Evolutionary conservation across 257 asterid species (phyloP), one percentile per base, ranked within the genome.

Genomic region (Paulownia fortunei): DNA sequence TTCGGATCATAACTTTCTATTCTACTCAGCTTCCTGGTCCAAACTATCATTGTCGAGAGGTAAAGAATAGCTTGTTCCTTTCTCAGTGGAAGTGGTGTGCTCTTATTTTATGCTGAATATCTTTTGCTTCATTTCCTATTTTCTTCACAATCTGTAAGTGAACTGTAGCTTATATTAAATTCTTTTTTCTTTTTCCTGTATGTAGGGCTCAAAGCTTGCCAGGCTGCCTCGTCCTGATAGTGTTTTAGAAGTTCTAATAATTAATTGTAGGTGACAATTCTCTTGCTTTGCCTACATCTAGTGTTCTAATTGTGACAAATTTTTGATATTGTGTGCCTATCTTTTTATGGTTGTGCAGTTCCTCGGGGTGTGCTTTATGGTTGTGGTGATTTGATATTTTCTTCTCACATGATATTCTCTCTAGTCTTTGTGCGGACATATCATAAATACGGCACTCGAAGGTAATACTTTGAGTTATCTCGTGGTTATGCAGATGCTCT

Each of bases 11-110:
- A 34, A 93, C 98, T 6, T 95, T 95, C 88, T 95, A 95, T 81
- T 95, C 99, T 56, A 95, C 99, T 69, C 99, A 93, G 73, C 97
- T 95, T 52, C 98, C 99, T 1, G 99, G 99, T 78, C 97, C 99
- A 61, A 95, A 95, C 81, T 95, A 95, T 79, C 99, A 95, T 72
- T 93, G 99, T 66, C 98, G 99, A 18, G 99, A 93, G 98, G 99
- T 95, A 84, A 80, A 69, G 15, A 78, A 63, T 15, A 69, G 21
- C 47, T 19, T n/a, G n/a, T n/a, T n/a, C n/a, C n/a, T n/a, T n/a
- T n/a, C n/a, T n/a, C n/a, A n/a, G n/a, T n/a, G n/a, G n/a, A n/a
- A n/a, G n/a, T n/a, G n/a, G n/a, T n/a, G n/a, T n/a, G n/a, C n/a
- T n/a, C n/a, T n/a, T n/a, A n/a, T n/a, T 72, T 3, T 39, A n/a